These are phyloP conservation scores for Lanmaoa pseudosensibilis DNA, from an alignment of 768 basidiomycete genomes.

Conservation along the genomic window DNA sequence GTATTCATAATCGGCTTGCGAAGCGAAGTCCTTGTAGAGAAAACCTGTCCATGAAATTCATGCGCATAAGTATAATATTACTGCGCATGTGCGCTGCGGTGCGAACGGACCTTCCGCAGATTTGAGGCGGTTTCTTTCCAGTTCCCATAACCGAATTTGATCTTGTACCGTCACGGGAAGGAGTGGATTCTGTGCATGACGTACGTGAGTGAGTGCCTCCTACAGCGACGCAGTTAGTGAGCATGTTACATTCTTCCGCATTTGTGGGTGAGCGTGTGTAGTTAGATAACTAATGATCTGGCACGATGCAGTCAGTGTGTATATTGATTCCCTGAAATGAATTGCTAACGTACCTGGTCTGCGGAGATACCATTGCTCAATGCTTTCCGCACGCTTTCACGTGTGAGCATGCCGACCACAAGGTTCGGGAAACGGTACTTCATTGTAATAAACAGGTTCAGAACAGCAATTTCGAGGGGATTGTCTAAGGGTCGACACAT, in stretches of 20 bases:
- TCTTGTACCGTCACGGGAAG: constrained; percentile 97
- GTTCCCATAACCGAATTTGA: constrained; percentile 96
- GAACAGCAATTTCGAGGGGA: constrained; percentile 91
- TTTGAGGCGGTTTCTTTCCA: constrained; percentile 89
- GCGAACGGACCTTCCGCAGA: constrained; percentile 73
- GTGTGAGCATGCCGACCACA: constrained; percentile 92
- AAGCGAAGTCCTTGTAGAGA: constrained; percentile 85
- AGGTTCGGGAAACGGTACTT: constrained; percentile 96
- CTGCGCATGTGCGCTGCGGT: constrained; percentile 7
- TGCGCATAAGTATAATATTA: constrained; percentile 8
- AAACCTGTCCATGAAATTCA: constrained; percentile 54
- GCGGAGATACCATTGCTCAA: constrained; percentile 94
- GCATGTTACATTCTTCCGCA: constrained; percentile 81
- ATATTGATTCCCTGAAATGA: constrained; percentile 12
- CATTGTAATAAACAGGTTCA: constrained; percentile 90
- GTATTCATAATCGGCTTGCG: constrained; percentile 84
- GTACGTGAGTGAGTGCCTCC: constrained; percentile 14
- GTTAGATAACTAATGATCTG: constrained; percentile 95
- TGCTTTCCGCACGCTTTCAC: constrained; percentile 94
- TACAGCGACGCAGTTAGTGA: constrained; percentile 9
- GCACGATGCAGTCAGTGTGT: constrained; percentile 18
- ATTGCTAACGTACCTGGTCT: constrained; percentile 67
- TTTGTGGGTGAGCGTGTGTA: constrained; percentile 95
- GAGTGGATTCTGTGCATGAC: constrained; percentile 69
- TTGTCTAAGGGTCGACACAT: constrained; percentile 60